Base-by-base conservation (phyloP, 148 eudicot species). In the Fallopia convolvulus region DNA sequence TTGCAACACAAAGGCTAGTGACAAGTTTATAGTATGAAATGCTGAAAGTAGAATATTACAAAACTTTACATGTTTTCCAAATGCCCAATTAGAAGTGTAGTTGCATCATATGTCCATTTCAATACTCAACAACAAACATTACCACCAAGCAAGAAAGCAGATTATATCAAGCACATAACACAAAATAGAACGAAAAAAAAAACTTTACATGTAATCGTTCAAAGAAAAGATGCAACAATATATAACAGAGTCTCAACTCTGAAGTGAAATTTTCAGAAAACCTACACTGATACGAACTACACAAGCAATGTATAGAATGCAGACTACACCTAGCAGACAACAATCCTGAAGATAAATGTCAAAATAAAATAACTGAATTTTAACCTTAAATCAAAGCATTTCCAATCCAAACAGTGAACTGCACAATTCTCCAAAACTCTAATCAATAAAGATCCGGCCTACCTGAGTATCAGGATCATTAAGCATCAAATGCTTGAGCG, bases 391-490 rank as follows among this genome's bases (percentile, higher is more conserved):
- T 17, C 60, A 55, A 55, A 55, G 60, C 60, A 50, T 50, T 13
- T 55, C 18, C 21, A 6, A n/a, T 55, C 60, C 60, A 18, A 26
- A 39, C 44, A 33, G 9, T 61, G 32, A 30, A 32, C 18, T 10
- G 46, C 46, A 68, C 9, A 68, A 68, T 68, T 39, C 46, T 30
- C 41, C 41, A 21, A 41, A 65, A 33, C 39, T 65, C 39, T 13
- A 30, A 13, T 65, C 41, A 65, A 65, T 26, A 32, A 65, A 61
- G 68, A 61, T 65, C 70, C 70, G 18, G 18, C 83, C 52, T 44
- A 96, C 99, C 98, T 96, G 98, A 74, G 97, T 74, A 80, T 96
- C 99, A 20, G 84, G 88, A 75, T 96, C 99, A 80, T 90, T 88
- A 13, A 93, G 94, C 99, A 96, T 88, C 88, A 96, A 81, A 70